Evolutionary conservation across 768 basidiomycete genomes (phyloP), one percentile per base, ranked within the genome.

Genomic region (Phylloporus sp.): DNA sequence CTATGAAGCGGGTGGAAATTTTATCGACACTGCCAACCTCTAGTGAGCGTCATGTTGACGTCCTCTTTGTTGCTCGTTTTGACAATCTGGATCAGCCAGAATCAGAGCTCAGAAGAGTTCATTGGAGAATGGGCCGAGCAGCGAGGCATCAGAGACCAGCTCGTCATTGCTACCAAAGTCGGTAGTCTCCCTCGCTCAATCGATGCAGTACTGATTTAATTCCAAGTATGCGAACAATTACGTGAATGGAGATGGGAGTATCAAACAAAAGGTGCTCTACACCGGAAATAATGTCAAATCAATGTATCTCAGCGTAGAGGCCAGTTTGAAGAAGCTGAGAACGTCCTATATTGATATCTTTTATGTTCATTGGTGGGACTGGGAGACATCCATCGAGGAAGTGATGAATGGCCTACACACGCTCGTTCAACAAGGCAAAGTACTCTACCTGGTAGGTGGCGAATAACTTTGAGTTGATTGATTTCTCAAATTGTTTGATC

Each of bases 61-160:
- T 20, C 47, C 20, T 38, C 11, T 15, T n/a, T 23, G 13, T n/a
- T n/a, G n/a, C 20, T 31, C 8, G 20, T 40, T n/a, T 24, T 18
- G 11, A 48, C 28, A 28, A 40, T 11, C n/a, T 6, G 11, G 22
- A 6, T 16, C 35, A 79, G 76, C 49, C 80, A 84, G 55, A 74
- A 81, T 50, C 81, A 78, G 53, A 60, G 73, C n/a, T 81, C 79
- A 4, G 83, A 87, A 60, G 54, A 57, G 45, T 75, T 77, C 58
- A 69, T 80, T 18, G 78, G 79, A 8, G 78, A 79, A 56, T 80
- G 79, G 77, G 74, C 74, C 60, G 71, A 74, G 53, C 44, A 55
- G 26, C 66, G 76, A n/a, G 68, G 66, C 0, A 70, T 72, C 48
- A 67, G 79, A 35, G 75, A 80, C 52, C 75, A 78, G 43, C 70